A percentile compares a stretch with the other conserved stretches of the same genome.
Conservation (phyloP, 108 stramenopile species). For the Parmales sp. region DNA sequence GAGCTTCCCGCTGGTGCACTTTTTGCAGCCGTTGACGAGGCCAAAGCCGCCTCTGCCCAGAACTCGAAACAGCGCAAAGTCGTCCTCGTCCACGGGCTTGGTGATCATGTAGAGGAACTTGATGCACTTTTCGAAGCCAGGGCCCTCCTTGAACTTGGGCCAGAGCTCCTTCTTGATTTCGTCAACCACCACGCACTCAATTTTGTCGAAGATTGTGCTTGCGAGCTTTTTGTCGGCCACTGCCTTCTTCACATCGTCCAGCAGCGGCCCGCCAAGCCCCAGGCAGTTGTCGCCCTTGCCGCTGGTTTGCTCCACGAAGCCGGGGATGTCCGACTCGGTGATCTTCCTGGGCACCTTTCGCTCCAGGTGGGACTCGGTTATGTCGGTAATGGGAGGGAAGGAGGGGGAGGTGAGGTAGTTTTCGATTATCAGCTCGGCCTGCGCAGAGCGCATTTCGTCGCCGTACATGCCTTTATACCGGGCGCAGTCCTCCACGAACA, state of each 20-base stretch:
- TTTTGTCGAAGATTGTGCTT: conserved; percentile 49
- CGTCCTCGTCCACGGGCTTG: conserved; percentile 62
- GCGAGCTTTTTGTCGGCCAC: not conserved
- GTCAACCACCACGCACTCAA: conserved; percentile 48
- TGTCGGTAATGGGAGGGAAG: not conserved
- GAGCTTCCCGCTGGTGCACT: conserved; percentile 82
- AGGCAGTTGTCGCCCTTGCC: not conserved
- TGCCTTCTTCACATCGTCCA: not conserved
- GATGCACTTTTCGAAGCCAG: conserved; percentile 37
- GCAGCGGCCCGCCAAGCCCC: not conserved
- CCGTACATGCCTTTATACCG: not conserved
- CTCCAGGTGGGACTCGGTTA: conserved; percentile 1
- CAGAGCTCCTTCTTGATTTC: conserved; percentile 46
- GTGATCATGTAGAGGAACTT: conserved; percentile 70
- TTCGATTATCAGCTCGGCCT: not conserved
- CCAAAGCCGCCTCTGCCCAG: conserved; percentile 89
- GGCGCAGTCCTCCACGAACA: conserved; percentile 6
- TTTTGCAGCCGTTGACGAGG: conserved; percentile 85
- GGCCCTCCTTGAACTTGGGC: conserved; percentile 46
- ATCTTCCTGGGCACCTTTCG: not conserved
- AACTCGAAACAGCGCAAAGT: conserved; percentile 85
- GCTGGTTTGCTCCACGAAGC: not conserved
- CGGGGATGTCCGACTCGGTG: not conserved
- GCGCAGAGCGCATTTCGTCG: not conserved
- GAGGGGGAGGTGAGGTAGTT: not conserved